Conservation (phyloP, 1,284 basidiomycete species). For the Coriolopsis trogii region DNA sequence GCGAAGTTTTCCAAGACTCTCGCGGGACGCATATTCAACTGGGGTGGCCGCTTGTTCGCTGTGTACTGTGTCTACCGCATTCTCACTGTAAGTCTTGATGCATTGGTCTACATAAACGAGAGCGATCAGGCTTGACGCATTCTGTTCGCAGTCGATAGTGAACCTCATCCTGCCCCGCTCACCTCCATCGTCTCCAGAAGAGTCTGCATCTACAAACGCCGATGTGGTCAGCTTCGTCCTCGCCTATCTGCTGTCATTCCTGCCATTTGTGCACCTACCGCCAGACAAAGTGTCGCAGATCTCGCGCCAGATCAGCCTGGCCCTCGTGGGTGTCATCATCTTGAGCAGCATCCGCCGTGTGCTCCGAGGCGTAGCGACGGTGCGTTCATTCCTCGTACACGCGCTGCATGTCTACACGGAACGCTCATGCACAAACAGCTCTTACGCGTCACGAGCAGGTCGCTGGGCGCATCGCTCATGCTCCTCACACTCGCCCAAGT, state of each 20-base stretch:
- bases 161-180: constrained; percentile 52
- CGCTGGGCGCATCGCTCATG: constrained; percentile 70
- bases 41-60: constrained; percentile 58
- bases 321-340: constrained; percentile 73
- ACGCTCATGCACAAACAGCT: constrained; percentile 38
- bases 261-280: constrained; percentile 38
- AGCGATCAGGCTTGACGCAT: no score
- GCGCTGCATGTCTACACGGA: neutral
- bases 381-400: constrained; percentile 35
- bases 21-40: constrained; percentile 51
- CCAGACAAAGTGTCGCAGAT: constrained; percentile 45
- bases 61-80: constrained; percentile 70
- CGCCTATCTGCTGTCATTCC: constrained; percentile 51
- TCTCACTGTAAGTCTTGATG: constrained; percentile 53
- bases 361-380: constrained; percentile 63
- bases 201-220: constrained; percentile 46
- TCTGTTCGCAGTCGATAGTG: constrained; percentile 62
- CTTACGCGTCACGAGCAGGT: constrained; percentile 66
- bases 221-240: constrained; percentile 64
- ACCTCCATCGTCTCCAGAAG: constrained; percentile 33
- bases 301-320: constrained; percentile 68
- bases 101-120: neutral
- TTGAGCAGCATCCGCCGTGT: constrained; percentile 69
- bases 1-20: constrained; percentile 58
- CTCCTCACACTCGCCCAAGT: constrained; percentile 74